Percentiles rank a stretch among this genome's conserved stretches.
phyloP scores from a whole-genome alignment of 108 stramenopile species.

The Conticribra weissflogii region DNA sequence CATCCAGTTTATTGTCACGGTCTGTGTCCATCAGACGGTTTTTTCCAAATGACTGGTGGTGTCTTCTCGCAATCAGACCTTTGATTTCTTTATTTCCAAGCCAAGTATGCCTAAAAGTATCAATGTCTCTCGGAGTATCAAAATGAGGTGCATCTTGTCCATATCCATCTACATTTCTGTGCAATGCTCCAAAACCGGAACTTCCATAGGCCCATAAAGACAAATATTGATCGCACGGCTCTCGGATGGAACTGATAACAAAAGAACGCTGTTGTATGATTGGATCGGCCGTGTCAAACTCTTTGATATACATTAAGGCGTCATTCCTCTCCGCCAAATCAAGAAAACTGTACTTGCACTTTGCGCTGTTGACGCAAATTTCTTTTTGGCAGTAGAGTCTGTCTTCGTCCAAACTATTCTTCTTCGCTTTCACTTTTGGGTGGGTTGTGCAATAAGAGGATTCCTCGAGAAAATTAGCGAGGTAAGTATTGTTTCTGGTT shows the following conservation, averaged over 20 bases:
- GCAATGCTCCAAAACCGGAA: neutral
- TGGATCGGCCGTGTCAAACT: neutral
- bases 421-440: no score
- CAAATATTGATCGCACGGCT: slow-evolving; percentile 24
- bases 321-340: neutral
- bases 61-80: neutral
- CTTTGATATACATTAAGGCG: neutral
- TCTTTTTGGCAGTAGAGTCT: neutral
- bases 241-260: slow-evolving; percentile 17
- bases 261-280: neutral
- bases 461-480: neutral
- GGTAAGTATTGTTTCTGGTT: neutral
- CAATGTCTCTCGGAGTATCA: slow-evolving; percentile 1
- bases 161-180: neutral
- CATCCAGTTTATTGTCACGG: neutral
- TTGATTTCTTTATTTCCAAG: neutral
- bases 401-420: neutral
- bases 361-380: neutral
- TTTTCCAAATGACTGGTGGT: neutral
- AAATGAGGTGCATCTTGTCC: slow-evolving; percentile 11
- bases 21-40: neutral
- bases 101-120: neutral
- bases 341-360: neutral
- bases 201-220: slow-evolving; percentile 17
- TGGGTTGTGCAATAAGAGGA: no score